Evolutionary conservation across 805 yeast species (phyloP), one percentile per base, ranked within the genome.

Genomic region (Saccharomycopsis selenospora): DNA sequence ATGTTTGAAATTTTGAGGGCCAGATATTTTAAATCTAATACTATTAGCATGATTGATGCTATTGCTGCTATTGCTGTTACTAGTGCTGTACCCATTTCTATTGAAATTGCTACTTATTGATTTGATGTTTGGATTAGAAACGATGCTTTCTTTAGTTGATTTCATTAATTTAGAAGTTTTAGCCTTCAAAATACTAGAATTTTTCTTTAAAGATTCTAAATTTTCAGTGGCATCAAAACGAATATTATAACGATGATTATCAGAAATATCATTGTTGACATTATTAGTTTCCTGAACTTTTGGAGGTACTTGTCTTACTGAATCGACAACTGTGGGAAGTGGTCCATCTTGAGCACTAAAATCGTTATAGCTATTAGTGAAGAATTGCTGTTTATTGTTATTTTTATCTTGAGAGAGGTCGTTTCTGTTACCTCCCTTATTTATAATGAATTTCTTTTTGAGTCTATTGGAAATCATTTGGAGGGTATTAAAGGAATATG

Each of bases 1-100:
- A 27, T 50, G 53, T 26, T 50, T 47, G 42, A 50, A 50, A 24
- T 50, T 43, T 30, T 50, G 53, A 28, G 53, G 53, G 4, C 46
- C 51, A 8, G 48, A 42, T 13, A 50, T 50, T 14, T 18, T 36
- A 10, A 41, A 24, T 23, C 22, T 45, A 23, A 23, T 13, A 17
- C 36, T 20, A 36, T 25, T 36, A 14, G 38, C 10, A 14, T 14
- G n/a, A 14, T 14, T 33, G 10, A 4, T 14, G 38, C 5, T 33
- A 14, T 20, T 33, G 4, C n/a, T n/a, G n/a, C n/a, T n/a, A n/a
- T n/a, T n/a, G n/a, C n/a, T n/a, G n/a, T n/a, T n/a, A n/a, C n/a
- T n/a, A n/a, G n/a, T n/a, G n/a, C n/a, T n/a, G n/a, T n/a, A n/a
- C n/a, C n/a, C n/a, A n/a, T n/a, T n/a, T n/a, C n/a, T n/a, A n/a